Conservation (phyloP, 2,329 filamentous ascomycete species). For the Parastagonospora nodorum region DNA sequence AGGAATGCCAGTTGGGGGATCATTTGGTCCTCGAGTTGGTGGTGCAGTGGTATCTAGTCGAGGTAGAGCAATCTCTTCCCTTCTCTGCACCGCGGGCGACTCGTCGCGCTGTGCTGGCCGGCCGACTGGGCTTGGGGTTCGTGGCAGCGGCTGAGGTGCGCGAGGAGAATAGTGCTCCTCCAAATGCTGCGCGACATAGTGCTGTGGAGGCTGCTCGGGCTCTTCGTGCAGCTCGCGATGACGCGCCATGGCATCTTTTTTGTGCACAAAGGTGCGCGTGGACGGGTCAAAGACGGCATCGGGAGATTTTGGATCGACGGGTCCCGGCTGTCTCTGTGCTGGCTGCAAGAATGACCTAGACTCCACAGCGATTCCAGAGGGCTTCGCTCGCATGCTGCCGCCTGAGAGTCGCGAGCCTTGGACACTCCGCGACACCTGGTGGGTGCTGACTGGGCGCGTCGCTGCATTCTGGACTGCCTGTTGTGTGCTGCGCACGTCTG, state of each 20-base stretch:
- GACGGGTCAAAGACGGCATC: slow-evolving; percentile 45
- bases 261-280: slow-evolving; percentile 44
- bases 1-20: slow-evolving; percentile 10
- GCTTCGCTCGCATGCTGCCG: slow-evolving; percentile 59
- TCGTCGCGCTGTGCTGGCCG: slow-evolving; percentile 15
- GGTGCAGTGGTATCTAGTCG: slow-evolving; percentile 3
- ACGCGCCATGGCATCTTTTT: slow-evolving; percentile 42
- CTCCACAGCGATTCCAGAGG: slow-evolving; percentile 55
- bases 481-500: slow-evolving; percentile 30
- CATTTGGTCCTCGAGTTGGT: slow-evolving; percentile 5
- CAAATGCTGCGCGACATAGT: slow-evolving; percentile 27
- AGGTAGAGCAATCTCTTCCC: slow-evolving; percentile 12
- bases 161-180: slow-evolving; percentile 15
- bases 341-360: slow-evolving; percentile 19
- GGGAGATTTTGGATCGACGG: slow-evolving; percentile 44
- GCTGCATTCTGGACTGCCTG: slow-evolving; percentile 44
- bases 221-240: slow-evolving; percentile 38
- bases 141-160: slow-evolving; percentile 11
- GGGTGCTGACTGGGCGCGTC: slow-evolving; percentile 49
- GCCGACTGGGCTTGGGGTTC: slow-evolving; percentile 25
- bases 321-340: slow-evolving; percentile 18
- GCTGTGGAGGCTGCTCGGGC: slow-evolving; percentile 24
- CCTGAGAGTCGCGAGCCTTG: slow-evolving; percentile 51
- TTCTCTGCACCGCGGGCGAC: slow-evolving; percentile 11
- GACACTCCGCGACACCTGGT: slow-evolving; percentile 38